Conservation (phyloP, 441 rosid genomes). For the Gossypium gossypioides region DNA sequence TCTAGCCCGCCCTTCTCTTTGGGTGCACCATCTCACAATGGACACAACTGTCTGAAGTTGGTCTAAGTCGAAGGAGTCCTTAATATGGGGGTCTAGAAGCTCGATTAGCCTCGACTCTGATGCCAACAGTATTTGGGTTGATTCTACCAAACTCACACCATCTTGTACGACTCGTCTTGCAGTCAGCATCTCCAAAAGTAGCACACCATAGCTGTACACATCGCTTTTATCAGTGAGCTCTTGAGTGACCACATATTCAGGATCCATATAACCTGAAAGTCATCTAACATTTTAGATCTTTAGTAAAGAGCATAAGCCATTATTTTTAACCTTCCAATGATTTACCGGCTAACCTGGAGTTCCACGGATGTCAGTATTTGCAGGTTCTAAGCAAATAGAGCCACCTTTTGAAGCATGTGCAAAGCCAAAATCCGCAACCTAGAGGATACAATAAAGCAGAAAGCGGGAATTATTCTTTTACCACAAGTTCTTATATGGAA, state of each 20-base stretch:
- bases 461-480: not conserved
- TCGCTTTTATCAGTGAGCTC: conserved; percentile 91
- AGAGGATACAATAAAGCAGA: conserved; percentile 18
- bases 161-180: conserved; percentile 69
- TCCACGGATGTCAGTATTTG: conserved; percentile 74
- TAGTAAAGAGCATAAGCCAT: not conserved
- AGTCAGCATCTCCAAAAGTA: conserved; percentile 70
- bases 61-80: conserved; percentile 49
- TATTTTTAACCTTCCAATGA: not conserved
- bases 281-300: conserved; percentile 7
- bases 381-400: conserved; percentile 76
- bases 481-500: not conserved
- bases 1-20: conserved; percentile 64
- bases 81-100: conserved; percentile 55
- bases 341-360: conserved; percentile 71
- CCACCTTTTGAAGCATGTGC: conserved; percentile 82
- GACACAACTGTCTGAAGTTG: conserved; percentile 59
- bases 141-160: conserved; percentile 65
- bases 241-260: conserved; percentile 73
- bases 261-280: conserved; percentile 87
- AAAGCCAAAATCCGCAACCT: conserved; percentile 98
- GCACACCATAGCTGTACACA: conserved; percentile 85
- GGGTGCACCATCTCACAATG: conserved; percentile 81
- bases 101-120: conserved; percentile 51
- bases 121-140: conserved; percentile 45